These are phyloP conservation scores for Cladosporium sphaerospermum DNA, from an alignment of 2,329 filamentous ascomycete species.

Conservation along the genomic window DNA sequence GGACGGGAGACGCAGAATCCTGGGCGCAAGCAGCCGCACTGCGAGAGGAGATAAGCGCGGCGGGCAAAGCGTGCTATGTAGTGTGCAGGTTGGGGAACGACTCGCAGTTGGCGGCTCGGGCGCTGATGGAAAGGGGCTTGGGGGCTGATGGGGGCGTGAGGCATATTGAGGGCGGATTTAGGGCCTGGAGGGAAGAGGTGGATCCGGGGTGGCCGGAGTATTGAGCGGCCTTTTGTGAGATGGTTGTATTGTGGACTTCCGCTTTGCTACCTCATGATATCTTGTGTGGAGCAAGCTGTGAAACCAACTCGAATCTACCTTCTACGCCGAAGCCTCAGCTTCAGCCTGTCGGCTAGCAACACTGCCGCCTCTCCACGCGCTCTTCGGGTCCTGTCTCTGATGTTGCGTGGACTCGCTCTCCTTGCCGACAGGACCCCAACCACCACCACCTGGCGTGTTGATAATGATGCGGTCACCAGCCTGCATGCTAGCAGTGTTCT, in stretches of 20 bases:
- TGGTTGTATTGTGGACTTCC: not conserved
- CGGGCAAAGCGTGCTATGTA: constrained; percentile 43
- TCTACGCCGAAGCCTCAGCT: constrained; percentile 39
- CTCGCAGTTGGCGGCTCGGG: constrained; percentile 63
- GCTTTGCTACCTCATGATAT: not conserved
- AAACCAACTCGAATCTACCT: not conserved
- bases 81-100: constrained; percentile 74
- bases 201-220: constrained; percentile 56
- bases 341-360: constrained; percentile 50
- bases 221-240: constrained; percentile 27
- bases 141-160: constrained; percentile 51
- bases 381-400: constrained; percentile 49
- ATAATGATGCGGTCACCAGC: constrained; percentile 73
- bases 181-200: constrained; percentile 64
- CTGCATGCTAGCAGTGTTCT: constrained; percentile 73
- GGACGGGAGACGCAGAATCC: constrained; percentile 46
- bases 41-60: not conserved
- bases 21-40: constrained; percentile 15
- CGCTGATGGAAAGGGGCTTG: constrained; percentile 57
- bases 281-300: not conserved
- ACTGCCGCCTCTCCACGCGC: constrained; percentile 55
- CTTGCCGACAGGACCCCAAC: constrained; percentile 60
- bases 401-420: constrained; percentile 44
- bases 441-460: constrained; percentile 71
- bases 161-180: constrained; percentile 66